Evolutionary conservation across 441 rosid species (phyloP).

Genomic region (Codiaeum variegatum): DNA sequence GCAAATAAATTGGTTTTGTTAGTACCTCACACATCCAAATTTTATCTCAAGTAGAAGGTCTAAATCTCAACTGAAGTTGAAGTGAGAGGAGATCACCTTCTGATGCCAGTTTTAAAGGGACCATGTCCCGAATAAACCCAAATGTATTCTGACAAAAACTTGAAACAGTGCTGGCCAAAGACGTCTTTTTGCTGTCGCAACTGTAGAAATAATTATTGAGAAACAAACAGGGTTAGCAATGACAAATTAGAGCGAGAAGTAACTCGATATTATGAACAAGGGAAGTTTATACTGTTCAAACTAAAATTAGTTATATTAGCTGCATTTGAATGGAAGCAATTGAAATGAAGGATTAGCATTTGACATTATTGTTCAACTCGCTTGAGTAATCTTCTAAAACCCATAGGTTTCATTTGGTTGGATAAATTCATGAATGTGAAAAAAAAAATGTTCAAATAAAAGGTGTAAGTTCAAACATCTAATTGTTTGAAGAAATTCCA

Average conservation of each 20-base stretch:
- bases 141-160: slow-evolving; percentile 71
- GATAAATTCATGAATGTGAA: neutral
- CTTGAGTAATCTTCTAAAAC: neutral
- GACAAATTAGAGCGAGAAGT: neutral
- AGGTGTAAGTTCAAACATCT: neutral
- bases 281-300: neutral
- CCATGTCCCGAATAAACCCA: slow-evolving; percentile 75
- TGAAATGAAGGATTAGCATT: neutral
- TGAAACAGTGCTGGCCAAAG: slow-evolving; percentile 68
- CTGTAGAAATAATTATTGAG: slow-evolving; percentile 41
- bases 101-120: slow-evolving; percentile 64
- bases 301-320: neutral
- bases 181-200: slow-evolving; percentile 76
- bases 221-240: slow-evolving; percentile 7
- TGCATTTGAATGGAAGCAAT: neutral
- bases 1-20: slow-evolving; percentile 10
- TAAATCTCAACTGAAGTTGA: neutral
- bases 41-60: slow-evolving; percentile 4
- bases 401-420: neutral
- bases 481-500: neutral
- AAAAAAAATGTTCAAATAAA: neutral
- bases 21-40: neutral
- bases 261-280: neutral
- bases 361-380: neutral
- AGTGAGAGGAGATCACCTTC: slow-evolving; percentile 40